phyloP scores from a whole-genome alignment of 352 stramenopile genomes.

The Phytopythium boreale region DNA sequence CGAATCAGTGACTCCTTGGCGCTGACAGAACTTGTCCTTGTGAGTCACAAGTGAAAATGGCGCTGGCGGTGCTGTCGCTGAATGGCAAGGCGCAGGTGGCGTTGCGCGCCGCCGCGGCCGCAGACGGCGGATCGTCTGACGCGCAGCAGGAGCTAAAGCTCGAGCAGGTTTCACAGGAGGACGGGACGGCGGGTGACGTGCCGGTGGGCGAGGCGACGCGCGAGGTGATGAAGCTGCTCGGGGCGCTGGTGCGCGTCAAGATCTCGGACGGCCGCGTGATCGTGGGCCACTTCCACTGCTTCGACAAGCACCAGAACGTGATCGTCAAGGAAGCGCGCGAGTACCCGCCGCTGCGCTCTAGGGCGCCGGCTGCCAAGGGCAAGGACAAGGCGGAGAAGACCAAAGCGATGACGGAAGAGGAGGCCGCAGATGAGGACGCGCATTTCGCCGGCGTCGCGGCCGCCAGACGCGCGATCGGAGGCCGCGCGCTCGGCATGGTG shows the following conservation, averaged over 20 bases:
- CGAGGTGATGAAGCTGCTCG: constrained; percentile 59
- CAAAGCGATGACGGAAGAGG: constrained; percentile 12
- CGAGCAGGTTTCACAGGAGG: constrained; percentile 17
- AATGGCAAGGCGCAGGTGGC: constrained; percentile 56
- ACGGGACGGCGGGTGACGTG: constrained; percentile 3
- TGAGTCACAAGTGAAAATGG: constrained; percentile 18
- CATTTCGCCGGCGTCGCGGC: constrained; percentile 23
- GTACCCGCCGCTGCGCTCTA: constrained; percentile 34
- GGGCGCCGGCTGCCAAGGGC: constrained; percentile 16
- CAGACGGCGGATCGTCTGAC: background rate
- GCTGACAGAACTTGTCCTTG: no score
- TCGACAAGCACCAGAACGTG: constrained; percentile 83
- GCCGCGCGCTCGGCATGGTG: constrained; percentile 62
- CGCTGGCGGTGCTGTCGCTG: constrained; percentile 52
- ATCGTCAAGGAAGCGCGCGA: constrained; percentile 71
- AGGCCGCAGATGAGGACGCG: constrained; percentile 35
- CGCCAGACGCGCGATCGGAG: constrained; percentile 17
- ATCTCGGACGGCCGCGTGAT: constrained; percentile 72
- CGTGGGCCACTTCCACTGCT: constrained; percentile 68
- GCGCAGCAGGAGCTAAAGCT: background rate
- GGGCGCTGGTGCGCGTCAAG: constrained; percentile 50
- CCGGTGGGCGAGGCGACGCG: constrained; percentile 41
- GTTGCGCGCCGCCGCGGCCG: constrained; percentile 14
- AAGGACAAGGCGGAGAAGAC: constrained; percentile 20
- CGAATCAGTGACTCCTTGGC: no score